Evolutionary conservation across 352 stramenopile genomes (phyloP), one percentile per base, ranked within the genome.

Genomic region (Globisporangium irregulare): DNA sequence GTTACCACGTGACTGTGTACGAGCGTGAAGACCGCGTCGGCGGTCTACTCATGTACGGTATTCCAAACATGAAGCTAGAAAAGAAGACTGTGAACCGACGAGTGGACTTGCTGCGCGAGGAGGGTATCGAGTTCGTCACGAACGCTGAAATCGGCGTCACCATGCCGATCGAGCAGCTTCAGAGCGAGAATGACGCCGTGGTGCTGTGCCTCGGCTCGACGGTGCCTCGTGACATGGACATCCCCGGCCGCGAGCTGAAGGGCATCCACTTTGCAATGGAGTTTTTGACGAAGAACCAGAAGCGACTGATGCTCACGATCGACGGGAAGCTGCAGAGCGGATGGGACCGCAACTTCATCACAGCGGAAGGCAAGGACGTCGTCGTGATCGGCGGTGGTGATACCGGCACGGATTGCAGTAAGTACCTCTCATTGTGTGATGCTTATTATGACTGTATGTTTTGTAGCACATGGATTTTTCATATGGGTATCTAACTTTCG

Each of bases 1-100:
- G 97, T 57, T 98, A 99, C 83, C 91, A 97, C 62, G 97, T 97
- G 14, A 98, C 96, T 12, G 96, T 99, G 1, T 99, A 98, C 77
- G 97, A 99, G 77, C 89, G 97, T n/a, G 93, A 98, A 58, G 97
- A 99, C 87, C 88, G 92, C 56, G 78, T 99, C 34, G 97, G 97
- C 32, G 97, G 97, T 5, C 77, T 99, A 50, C 82, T 99, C 59
- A 99, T 98, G 93, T 99, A 99, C 74, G 97, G 97, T 53, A 99
- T 99, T 73, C 97, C 97, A 24, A 99, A 99, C 82, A 99, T 99
- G 95, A 99, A 99, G 82, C 80, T 99, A 6, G 96, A 99, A 66
- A 99, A 99, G 84, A 94, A 98, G 70, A 98, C 89, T 20, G 96
- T 99, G 9, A 88, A 98, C 70, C 92, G 96, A 51, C 90, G 97